phyloP scores from a whole-genome alignment of 2,329 filamentous ascomycete species.

The Ophiostoma ips region DNA sequence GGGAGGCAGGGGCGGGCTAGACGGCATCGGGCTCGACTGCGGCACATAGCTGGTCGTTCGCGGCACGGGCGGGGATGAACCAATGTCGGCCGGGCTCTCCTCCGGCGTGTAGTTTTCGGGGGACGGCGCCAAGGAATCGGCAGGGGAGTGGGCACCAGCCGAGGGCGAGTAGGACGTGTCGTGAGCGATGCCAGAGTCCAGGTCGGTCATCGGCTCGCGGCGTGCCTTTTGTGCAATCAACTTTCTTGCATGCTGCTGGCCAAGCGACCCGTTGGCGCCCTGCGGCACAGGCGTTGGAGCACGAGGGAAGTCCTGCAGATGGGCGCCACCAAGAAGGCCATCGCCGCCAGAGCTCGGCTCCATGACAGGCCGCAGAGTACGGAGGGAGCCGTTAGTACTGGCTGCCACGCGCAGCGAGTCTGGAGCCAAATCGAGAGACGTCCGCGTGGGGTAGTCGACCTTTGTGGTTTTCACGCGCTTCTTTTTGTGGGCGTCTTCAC shows the following conservation, averaged over 20 bases:
- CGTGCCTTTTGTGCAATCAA: conserved; percentile 32
- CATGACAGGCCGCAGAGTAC: conserved; percentile 63
- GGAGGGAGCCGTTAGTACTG: conserved; percentile 76
- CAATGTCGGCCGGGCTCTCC: conserved; percentile 67
- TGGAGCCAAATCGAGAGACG: conserved; percentile 55
- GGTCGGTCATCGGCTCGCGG: conserved; percentile 38
- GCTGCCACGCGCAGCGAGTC: conserved; percentile 83
- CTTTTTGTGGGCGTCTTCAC: conserved; percentile 43
- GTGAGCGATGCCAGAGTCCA: conserved; percentile 20
- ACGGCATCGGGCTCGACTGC: conserved; percentile 51
- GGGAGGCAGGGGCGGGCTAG: conserved; percentile 62
- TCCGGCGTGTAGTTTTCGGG: conserved; percentile 38
- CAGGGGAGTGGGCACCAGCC: conserved; percentile 41
- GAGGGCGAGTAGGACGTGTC: conserved; percentile 21
- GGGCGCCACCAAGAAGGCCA: conserved; percentile 26
- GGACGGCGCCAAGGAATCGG: conserved; percentile 36
- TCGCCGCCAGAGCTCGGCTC: conserved; percentile 20
- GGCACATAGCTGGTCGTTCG: conserved; percentile 38
- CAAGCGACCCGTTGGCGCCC: conserved; percentile 18
- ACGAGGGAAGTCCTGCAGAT: conserved; percentile 59
- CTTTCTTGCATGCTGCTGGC: conserved; percentile 19
- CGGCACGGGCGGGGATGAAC: conserved; percentile 78
- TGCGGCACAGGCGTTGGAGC: conserved; percentile 64
- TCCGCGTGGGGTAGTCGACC: conserved; percentile 41
- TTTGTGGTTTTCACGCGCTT: conserved; percentile 72